A percentile compares a stretch with the other conserved stretches of the same genome.
phyloP scores from a whole-genome alignment of 441 rosid species.

The Iberis amara region DNA sequence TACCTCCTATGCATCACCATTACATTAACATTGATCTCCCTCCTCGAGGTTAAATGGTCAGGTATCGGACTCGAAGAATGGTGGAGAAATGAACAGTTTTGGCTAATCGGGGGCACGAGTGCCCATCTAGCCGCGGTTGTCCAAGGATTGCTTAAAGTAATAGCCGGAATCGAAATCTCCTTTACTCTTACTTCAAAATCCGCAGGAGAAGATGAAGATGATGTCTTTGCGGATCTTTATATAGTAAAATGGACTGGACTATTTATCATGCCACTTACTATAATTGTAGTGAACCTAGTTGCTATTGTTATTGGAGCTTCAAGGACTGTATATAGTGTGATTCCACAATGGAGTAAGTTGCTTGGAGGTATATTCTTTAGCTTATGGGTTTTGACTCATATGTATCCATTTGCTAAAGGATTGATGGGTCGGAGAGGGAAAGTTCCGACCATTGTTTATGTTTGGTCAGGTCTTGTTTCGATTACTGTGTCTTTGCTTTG shows the following conservation, averaged over 20 bases:
- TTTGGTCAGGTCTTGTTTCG: slow-evolving; percentile 87
- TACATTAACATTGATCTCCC: slow-evolving; percentile 54
- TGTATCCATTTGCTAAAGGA: slow-evolving; percentile 89
- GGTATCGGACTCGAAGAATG: slow-evolving; percentile 77
- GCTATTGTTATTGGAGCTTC: slow-evolving; percentile 56
- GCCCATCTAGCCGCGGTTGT: slow-evolving; percentile 76
- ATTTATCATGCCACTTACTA: slow-evolving; percentile 75
- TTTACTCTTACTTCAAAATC: slow-evolving; percentile 80
- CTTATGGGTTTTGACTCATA: slow-evolving; percentile 86
- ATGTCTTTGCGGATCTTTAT: slow-evolving; percentile 65
- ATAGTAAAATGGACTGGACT: slow-evolving; percentile 70
- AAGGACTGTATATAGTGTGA: slow-evolving; percentile 59
- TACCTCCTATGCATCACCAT: slow-evolving; percentile 58
- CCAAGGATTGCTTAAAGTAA: slow-evolving; percentile 68
- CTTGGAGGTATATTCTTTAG: slow-evolving; percentile 86
- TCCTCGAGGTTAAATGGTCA: slow-evolving; percentile 79
- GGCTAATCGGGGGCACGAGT: slow-evolving; percentile 78
- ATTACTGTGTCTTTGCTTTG: slow-evolving; percentile 70
- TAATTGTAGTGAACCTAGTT: slow-evolving; percentile 75
- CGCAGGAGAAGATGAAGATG: slow-evolving; percentile 65
- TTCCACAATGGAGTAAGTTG: slow-evolving; percentile 73
- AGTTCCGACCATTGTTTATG: slow-evolving; percentile 79
- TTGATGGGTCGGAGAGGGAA: slow-evolving; percentile 82
- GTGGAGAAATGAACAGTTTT: slow-evolving; percentile 95
- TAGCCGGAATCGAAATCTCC: slow-evolving; percentile 88